Evolutionary conservation across 2,329 filamentous ascomycete genomes (phyloP).

Genomic region (Stachybotrys echinatus): DNA sequence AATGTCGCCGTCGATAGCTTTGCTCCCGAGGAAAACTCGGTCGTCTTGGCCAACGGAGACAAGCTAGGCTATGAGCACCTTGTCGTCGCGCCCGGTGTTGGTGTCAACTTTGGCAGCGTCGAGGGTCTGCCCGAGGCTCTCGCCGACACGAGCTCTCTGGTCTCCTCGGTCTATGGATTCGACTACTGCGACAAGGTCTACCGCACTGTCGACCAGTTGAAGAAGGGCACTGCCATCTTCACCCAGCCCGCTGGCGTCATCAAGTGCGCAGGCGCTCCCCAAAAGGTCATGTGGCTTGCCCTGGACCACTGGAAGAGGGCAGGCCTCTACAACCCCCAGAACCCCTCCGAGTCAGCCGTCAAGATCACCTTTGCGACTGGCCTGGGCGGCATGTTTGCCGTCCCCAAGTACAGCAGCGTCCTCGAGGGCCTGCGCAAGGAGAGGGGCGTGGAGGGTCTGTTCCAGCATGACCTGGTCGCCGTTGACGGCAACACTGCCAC

Average conservation of each 20-base stretch:
- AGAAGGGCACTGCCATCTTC: conserved; percentile 50
- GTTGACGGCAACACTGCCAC: conserved; percentile 48
- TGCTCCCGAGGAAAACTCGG: conserved; percentile 47
- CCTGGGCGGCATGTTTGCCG: conserved; percentile 52
- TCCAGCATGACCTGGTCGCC: conserved; percentile 50
- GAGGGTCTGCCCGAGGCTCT: conserved; percentile 54
- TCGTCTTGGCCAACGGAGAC: conserved; percentile 51
- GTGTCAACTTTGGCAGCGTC: conserved; percentile 47
- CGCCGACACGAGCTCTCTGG: conserved; percentile 36
- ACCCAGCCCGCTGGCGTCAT: conserved; percentile 53
- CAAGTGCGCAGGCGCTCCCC: conserved; percentile 58
- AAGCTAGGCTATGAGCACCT: conserved; percentile 58
- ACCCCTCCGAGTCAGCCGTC: conserved; percentile 35
- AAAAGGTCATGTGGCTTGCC: conserved; percentile 59
- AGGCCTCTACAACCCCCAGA: conserved; percentile 41
- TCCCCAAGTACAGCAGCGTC: conserved; percentile 52
- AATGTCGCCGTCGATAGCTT: conserved; percentile 44
- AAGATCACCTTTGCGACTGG: conserved; percentile 51
- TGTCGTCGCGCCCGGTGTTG: conserved; percentile 55
- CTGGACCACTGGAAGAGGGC: conserved; percentile 52
- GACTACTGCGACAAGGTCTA: conserved; percentile 50
- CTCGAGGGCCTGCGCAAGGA: conserved; percentile 49
- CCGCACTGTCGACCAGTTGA: conserved; percentile 38
- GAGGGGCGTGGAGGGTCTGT: conserved; percentile 51
- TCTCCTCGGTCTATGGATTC: conserved; percentile 55